Base-by-base conservation (phyloP, 2,329 filamentous ascomycete species). In the Talaromyces sp. region DNA sequence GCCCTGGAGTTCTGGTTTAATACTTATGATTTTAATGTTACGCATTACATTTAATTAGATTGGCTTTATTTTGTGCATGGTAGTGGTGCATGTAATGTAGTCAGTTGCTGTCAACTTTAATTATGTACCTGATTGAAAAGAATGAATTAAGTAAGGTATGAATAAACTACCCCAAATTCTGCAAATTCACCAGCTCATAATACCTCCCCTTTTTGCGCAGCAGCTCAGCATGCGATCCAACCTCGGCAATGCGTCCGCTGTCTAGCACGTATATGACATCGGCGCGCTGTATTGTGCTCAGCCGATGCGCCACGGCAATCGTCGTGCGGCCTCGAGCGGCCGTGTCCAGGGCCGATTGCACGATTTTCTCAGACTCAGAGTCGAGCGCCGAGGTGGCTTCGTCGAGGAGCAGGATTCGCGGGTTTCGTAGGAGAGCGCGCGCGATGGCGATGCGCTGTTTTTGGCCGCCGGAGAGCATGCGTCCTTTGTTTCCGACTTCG, bases 211-310 rank as follows among this genome's bases (percentile, higher is more conserved):
- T 53, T 16, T 54, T 60, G 1, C 34, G 31, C 27, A 96, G 78
- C 16, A 96, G 82, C 5, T 87, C 82, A 55, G 90, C 84, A 72
- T 96, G 91, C 0, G 83, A 91, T 50, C 92, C 92, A 73, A 93
- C 89, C 75, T 96, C 92, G 9, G 95, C 81, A 61, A 96, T 92
- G 8, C 82, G 78, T 9, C 92, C 92, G 61, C 85, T 76, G 1
- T 84, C 81, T 89, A 96, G 94, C 62, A 96, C 91, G 12, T 96
- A 89, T 66, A 96, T 96, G 68, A 92, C 92, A 74, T 96, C 88
- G 0, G 92, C 92, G 67, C 92, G 87, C 74, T 85, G 89, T 77
- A 96, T 93, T 8, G 92, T 96, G 1, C 89, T 93, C 5, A 96
- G 83, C 67, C 92, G 86, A 78, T 96, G 92, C 33, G 92, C 92